These are phyloP conservation scores for Capsicum baccatum DNA, from an alignment of 257 asterid genomes.

Conservation along the genomic window DNA sequence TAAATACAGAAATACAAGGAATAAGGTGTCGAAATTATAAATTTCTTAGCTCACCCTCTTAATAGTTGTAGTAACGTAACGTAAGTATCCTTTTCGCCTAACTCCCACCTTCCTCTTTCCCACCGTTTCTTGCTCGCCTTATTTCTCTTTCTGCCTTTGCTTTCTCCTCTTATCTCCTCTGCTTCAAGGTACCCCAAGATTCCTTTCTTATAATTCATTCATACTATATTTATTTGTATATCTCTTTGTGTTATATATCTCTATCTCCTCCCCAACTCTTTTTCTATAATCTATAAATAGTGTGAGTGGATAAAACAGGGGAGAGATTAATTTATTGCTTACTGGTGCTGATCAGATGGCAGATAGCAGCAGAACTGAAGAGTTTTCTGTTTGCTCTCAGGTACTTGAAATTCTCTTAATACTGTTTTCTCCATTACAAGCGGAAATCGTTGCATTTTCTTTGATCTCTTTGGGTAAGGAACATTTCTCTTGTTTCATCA, in stretches of 20 bases:
- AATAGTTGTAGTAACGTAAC: background rate
- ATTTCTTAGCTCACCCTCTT: background rate
- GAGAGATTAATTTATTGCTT: background rate
- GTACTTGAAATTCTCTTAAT: slow-evolving; percentile 26
- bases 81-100: background rate
- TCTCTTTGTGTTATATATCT: background rate
- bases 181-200: slow-evolving; percentile 59
- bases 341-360: slow-evolving; percentile 33
- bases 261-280: slow-evolving; percentile 23
- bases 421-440: background rate
- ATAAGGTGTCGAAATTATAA: background rate
- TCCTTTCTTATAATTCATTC: slow-evolving; percentile 39
- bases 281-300: background rate
- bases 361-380: slow-evolving; percentile 33
- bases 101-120: slow-evolving; percentile 23
- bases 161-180: slow-evolving; percentile 60
- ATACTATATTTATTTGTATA: background rate
- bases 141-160: slow-evolving; percentile 41
- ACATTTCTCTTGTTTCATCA: background rate
- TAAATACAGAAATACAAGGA: background rate
- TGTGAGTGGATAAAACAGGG: background rate
- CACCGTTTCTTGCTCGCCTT: slow-evolving; percentile 26
- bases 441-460: background rate
- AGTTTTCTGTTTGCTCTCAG: slow-evolving; percentile 36
- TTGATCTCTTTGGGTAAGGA: background rate